Evolutionary conservation across 768 basidiomycete species (phyloP), one percentile per base, ranked within the genome.

Genomic region (Cystobasidium onofrii): DNA sequence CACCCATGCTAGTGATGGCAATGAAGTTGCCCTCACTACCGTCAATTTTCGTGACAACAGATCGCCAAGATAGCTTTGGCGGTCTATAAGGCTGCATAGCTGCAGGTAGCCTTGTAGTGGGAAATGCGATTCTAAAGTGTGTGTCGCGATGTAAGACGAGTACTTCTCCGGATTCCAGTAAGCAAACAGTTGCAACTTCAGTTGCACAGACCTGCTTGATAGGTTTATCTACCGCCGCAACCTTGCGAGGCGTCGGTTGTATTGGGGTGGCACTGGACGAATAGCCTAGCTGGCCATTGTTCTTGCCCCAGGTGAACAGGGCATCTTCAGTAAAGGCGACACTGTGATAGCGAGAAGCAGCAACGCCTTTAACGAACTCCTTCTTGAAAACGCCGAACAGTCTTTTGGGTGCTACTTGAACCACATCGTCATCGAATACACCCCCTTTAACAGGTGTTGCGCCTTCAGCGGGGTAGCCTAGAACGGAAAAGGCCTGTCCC

Each of bases 271-370:
- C 76, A 0, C 71, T 64, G 6, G 74, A 50, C 1, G 75, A 62
- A 54, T 66, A 74, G 87, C 93, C 94, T 1, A 98, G 84, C 80
- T 99, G 96, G 0, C 96, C 96, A 50, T 85, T 85, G 80, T 97
- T 96, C 29, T 89, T 90, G 0, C 96, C 96, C 93, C 93, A 98
- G 0, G 82, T 82, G 79, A 79, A 83, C 1, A 83, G 79, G 2
- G 80, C 73, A 31, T 83, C 82, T 23, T 75, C 78, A 0, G 91
- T 92, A 80, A 85, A 93, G 1, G 92, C 85, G 4, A 88, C 92
- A 17, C 90, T 92, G 18, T 92, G 89, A 25, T 86, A 87, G 79
- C 90, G 89, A 76, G 89, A 90, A 0, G 94, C 92, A 0, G 93
- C 90, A 9, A 96, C 85, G 33, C 95, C 96, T 33, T 82, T 82